Conservation (phyloP, 495 filamentous ascomycete genomes). For the Bombardia bombarda region DNA sequence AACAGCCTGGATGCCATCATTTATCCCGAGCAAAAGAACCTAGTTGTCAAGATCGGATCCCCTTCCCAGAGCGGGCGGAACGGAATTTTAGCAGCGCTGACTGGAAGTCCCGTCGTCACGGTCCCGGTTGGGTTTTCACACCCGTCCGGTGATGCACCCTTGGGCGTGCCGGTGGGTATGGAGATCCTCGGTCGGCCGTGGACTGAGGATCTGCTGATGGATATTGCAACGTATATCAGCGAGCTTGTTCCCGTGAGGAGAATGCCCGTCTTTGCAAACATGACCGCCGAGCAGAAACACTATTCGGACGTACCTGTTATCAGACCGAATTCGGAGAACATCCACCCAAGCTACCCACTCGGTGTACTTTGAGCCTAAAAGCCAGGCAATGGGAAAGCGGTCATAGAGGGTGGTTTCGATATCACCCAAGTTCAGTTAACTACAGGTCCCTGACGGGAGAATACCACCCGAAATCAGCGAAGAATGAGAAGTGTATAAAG, state of each 20-base stretch:
- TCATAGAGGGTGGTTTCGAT: neutral
- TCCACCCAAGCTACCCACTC: constrained; percentile 38
- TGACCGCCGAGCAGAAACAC: constrained; percentile 21
- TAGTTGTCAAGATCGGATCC: constrained; percentile 50
- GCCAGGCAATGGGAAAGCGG: neutral
- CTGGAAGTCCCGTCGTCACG: constrained; percentile 54
- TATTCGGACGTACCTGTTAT: constrained; percentile 36
- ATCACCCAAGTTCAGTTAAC: neutral
- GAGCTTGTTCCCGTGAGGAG: constrained; percentile 41
- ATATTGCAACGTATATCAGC: constrained; percentile 30
- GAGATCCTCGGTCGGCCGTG: constrained; percentile 53
- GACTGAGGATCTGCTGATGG: constrained; percentile 45
- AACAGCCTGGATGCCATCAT: constrained; percentile 49
- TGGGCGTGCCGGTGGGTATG: constrained; percentile 55
- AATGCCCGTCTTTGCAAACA: constrained; percentile 33
- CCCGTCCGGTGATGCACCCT: constrained; percentile 34
- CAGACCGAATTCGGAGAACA: constrained; percentile 28
- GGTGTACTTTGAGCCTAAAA: constrained; percentile 18
- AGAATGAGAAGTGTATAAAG: too few relatives aligned
- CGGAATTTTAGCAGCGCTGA: constrained; percentile 57
- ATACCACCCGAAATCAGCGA: too few relatives aligned
- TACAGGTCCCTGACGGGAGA: neutral
- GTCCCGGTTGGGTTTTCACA: constrained; percentile 43
- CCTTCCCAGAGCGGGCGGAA: constrained; percentile 51
- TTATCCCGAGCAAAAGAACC: constrained; percentile 59